Conservation (phyloP, 257 asterid species). For the Penstemon eatonii region DNA sequence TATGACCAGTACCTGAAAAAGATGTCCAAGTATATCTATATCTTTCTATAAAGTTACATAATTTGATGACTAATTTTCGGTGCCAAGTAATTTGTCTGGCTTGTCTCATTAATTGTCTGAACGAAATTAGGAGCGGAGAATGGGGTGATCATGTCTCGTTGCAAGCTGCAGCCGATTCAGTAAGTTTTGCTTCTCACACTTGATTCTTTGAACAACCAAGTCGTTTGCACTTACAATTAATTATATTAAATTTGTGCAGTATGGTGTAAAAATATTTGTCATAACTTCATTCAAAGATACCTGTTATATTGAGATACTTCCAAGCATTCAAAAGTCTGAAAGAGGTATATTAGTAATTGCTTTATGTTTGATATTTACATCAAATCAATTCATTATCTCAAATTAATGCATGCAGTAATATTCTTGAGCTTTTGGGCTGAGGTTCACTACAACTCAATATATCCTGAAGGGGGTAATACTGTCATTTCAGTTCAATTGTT, state of each 20-base stretch:
- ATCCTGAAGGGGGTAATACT: conserved; percentile 82
- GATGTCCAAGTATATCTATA: conserved; percentile 83
- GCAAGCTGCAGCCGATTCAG: conserved; percentile 99
- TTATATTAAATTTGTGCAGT: conserved; percentile 66
- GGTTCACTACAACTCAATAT: conserved; percentile 96
- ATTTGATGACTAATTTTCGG: conserved; percentile 26
- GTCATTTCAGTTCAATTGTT: not conserved
- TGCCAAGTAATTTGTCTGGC: conserved; percentile 23
- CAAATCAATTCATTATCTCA: not conserved
- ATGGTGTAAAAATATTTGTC: conserved; percentile 87
- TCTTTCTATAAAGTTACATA: conserved; percentile 23
- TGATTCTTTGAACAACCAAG: conserved; percentile 4
- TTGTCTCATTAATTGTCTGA: conserved; percentile 26
- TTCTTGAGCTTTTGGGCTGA: conserved; percentile 97
- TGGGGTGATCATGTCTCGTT: conserved; percentile 99
- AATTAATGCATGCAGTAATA: conserved; percentile 65
- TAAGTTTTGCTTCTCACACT: conserved; percentile 29
- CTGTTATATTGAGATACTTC: conserved; percentile 92
- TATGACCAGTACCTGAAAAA: conserved; percentile 67
- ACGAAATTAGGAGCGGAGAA: conserved; percentile 67
- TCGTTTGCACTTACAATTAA: conserved; percentile 27
- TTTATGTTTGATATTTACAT: not conserved
- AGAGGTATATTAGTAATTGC: conserved; percentile 55
- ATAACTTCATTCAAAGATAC: conserved; percentile 94
- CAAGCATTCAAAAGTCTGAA: conserved; percentile 79